Conservation (phyloP, 169 alveolate species). For the Plasmodium ovale region DNA sequence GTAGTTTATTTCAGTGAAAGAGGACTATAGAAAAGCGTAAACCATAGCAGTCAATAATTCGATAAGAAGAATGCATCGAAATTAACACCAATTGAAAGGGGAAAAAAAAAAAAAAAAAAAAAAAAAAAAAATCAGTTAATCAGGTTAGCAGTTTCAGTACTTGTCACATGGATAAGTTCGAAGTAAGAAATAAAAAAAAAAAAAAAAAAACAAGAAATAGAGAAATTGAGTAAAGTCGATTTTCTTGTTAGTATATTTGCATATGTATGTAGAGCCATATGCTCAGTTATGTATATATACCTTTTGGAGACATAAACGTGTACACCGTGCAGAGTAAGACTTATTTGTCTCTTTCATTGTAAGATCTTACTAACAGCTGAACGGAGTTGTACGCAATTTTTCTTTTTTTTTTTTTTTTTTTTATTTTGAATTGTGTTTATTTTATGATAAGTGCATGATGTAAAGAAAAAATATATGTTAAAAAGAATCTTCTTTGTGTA, state of each 20-base stretch:
- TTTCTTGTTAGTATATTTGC: no score
- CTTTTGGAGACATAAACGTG: background rate
- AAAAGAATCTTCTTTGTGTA: no score
- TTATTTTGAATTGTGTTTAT: no score
- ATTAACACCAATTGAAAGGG: background rate
- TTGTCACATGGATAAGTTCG: constrained; percentile 24
- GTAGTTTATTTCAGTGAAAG: background rate
- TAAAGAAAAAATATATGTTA: no score
- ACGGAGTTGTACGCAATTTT: no score
- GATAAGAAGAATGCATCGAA: background rate
- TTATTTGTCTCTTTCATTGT: no score
- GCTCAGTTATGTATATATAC: background rate
- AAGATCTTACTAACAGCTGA: no score
- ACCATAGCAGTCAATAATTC: background rate
- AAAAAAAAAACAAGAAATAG: background rate
- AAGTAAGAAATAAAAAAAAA: constrained; percentile 5
- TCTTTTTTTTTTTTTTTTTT: no score
- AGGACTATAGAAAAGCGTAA: background rate
- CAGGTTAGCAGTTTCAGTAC: background rate
- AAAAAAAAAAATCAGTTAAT: background rate
- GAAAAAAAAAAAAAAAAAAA: background rate
- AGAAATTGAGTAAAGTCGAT: no score
- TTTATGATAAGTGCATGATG: no score
- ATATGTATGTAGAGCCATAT: background rate
- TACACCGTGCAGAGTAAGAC: no score